Conservation (phyloP, 2,329 filamentous ascomycete genomes). For the Massarina eburnea region DNA sequence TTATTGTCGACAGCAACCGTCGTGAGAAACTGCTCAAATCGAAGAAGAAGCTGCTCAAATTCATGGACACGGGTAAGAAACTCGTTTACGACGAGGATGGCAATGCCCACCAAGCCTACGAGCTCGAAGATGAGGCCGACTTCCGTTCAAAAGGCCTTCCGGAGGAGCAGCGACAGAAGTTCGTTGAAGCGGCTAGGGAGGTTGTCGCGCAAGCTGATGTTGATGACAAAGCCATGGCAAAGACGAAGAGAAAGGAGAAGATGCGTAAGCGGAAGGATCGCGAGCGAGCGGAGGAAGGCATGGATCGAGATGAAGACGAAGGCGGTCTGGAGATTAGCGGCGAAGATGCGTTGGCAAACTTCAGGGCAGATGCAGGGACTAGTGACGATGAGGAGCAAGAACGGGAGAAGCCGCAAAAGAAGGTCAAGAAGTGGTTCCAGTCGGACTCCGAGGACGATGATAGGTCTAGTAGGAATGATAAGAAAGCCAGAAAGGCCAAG, state of each 20-base stretch:
- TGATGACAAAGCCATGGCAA: constrained; percentile 78
- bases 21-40: constrained; percentile 92
- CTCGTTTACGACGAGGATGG: constrained; percentile 92
- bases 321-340: constrained; percentile 32
- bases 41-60: constrained; percentile 91
- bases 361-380: constrained; percentile 44
- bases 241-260: constrained; percentile 77
- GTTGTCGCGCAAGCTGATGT: constrained; percentile 75
- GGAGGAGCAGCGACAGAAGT: constrained; percentile 73
- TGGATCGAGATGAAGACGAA: constrained; percentile 23
- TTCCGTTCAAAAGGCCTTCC: constrained; percentile 76
- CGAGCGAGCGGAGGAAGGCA: constrained; percentile 56
- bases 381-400: constrained; percentile 47
- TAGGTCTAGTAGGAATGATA: constrained; percentile 33
- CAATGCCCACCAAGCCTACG: constrained; percentile 80
- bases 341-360: constrained; percentile 47
- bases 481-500: constrained; percentile 55
- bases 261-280: constrained; percentile 70
- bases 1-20: constrained; percentile 90
- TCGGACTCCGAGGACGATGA: constrained; percentile 61
- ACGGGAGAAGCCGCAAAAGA: constrained; percentile 57
- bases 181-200: constrained; percentile 73
- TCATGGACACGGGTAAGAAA: constrained; percentile 83
- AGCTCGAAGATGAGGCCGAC: constrained; percentile 80
- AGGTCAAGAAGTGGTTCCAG: constrained; percentile 78